Evolutionary conservation across 768 basidiomycete genomes (phyloP), one percentile per base, ranked within the genome.

Genomic region (Cystobasidium tubakii): DNA sequence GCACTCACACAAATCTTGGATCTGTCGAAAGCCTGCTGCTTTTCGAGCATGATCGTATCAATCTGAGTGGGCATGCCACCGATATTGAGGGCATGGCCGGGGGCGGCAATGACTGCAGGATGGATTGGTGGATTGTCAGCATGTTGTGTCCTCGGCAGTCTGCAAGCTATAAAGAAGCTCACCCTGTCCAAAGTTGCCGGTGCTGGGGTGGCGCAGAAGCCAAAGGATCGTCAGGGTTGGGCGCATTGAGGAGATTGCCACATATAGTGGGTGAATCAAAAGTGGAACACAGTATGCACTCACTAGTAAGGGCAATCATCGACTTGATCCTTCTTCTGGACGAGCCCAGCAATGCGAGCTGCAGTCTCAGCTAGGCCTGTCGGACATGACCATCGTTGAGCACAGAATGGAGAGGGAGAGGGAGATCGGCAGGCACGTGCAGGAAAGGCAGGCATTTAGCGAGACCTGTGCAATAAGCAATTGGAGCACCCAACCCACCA

Each of bases 11-110:
- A 72, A 19, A 77, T 70, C 77, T 81, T 79, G 19, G 75, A 76
- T 44, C 80, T 72, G 65, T 80, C 79, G 70, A 81, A 81, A 4
- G 79, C 77, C 73, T 79, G 77, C 66, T 80, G 80, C 72, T 81
- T 79, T 75, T 81, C 80, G 54, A 80, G 76, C 17, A 81, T 74
- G n/a, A 78, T 55, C 12, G 79, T 44, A 65, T 81, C 80, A 43
- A 71, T 76, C 57, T 80, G 79, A 54, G 74, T 77, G 1, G 79
- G 80, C 42, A 80, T 78, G 60, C 78, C 80, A 23, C 80, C 80
- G 43, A 81, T 73, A 72, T 81, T 80, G 60, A 80, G 75, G 13
- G 78, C 76, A 66, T 79, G 76, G 10, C 78, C 75, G 1, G 78
- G 70, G 65, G 79, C 77, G 12, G 80, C 79, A n/a, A 81, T 21